Conservation (phyloP, 441 rosid species). For the Biscutella laevigata region DNA sequence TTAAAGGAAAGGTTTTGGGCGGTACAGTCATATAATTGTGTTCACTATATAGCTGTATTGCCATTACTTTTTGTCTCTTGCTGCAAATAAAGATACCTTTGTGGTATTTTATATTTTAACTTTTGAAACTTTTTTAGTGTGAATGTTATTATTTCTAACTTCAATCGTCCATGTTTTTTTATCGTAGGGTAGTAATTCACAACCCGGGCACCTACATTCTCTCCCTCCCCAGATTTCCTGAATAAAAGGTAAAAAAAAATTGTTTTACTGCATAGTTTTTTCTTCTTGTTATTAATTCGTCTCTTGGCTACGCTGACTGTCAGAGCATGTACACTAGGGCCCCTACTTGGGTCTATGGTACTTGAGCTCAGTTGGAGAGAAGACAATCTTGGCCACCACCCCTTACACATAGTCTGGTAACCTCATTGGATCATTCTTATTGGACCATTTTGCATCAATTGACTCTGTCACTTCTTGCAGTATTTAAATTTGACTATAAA, state of each 20-base stretch:
- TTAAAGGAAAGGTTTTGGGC: constrained; percentile 53
- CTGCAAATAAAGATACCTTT: constrained; percentile 21
- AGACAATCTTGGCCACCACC: constrained; percentile 25
- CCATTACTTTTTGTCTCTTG: constrained; percentile 26
- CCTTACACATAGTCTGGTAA: constrained; percentile 41
- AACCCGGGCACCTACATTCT: constrained; percentile 8
- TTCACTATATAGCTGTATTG: constrained; percentile 16
- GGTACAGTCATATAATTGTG: constrained; percentile 36
- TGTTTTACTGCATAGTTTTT: constrained; percentile 23
- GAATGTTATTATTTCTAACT: constrained; percentile 25
- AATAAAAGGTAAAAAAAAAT: constrained; percentile 8
- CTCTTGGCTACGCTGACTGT: constrained; percentile 16
- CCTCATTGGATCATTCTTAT: constrained; percentile 35
- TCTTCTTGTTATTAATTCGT: constrained; percentile 11
- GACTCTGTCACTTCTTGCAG: constrained; percentile 19
- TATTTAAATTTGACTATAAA: constrained; percentile 14
- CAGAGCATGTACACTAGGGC: constrained; percentile 30
- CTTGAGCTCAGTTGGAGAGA: constrained; percentile 27
- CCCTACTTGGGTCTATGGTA: constrained; percentile 44
- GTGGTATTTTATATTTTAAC: neutral
- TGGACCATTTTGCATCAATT: constrained; percentile 24
- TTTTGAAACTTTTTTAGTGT: constrained; percentile 15
- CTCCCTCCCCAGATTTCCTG: neutral
- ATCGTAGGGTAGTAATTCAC: constrained; percentile 14
- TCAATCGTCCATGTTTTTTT: neutral